These are phyloP conservation scores for Pythium guiyangense DNA, from an alignment of 352 stramenopile genomes.

Conservation along the genomic window DNA sequence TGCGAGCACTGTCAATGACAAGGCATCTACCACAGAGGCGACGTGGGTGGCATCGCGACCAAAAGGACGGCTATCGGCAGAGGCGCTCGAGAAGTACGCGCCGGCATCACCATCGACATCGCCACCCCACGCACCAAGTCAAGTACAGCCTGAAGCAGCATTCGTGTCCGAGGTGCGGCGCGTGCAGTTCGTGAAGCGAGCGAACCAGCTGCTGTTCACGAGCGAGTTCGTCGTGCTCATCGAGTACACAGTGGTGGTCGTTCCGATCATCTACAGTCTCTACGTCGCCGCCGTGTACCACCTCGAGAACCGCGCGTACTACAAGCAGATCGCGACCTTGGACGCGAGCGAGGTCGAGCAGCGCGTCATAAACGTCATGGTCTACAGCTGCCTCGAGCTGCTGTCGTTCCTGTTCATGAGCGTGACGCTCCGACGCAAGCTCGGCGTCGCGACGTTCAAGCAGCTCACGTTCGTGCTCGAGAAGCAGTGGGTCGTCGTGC, in stretches of 20 bases:
- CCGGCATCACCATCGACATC: background rate
- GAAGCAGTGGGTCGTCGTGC: no score
- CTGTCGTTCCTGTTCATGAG: slow-evolving; percentile 27
- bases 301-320: no score
- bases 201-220: slow-evolving; percentile 3
- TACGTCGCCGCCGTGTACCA: no score
- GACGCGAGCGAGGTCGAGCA: background rate
- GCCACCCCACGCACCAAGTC: no score
- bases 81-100: no score
- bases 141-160: background rate
- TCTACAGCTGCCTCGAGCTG: slow-evolving; percentile 31
- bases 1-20: no score
- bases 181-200: background rate
- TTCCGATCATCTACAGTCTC: slow-evolving; percentile 14
- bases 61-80: no score
- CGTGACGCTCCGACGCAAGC: slow-evolving; percentile 16
- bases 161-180: background rate
- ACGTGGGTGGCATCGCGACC: no score
- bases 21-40: no score
- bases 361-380: slow-evolving; percentile 15
- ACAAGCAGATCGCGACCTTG: background rate
- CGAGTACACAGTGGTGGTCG: no score
- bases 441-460: slow-evolving; percentile 19
- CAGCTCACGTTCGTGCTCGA: slow-evolving; percentile 32
- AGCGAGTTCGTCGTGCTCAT: slow-evolving; percentile 15